Evolutionary conservation across 345 rosid species (phyloP), one percentile per base, ranked within the genome.

Genomic region (Moricandia arvensis): DNA sequence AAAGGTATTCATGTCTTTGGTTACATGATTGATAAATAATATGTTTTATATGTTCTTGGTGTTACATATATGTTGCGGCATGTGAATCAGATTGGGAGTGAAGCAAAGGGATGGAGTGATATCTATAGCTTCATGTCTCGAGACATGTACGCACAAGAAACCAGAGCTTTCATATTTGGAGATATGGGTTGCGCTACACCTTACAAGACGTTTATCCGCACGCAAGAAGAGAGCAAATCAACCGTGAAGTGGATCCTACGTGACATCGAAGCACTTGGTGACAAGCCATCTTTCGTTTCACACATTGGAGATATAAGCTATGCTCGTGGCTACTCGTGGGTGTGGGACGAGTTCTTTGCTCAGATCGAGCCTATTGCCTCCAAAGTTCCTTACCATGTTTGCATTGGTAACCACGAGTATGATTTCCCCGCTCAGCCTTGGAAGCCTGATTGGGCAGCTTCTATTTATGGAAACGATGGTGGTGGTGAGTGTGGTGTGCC

Each of bases 401-500:
- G 98, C 79, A 93, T 93, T 58, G 98, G 98, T 33, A 93, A 91
- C 63, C 98, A 91, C 57, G 97, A 93, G 79, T 93, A 93, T 61
- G 89, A 93, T 79, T 93, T 95, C 88, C 95, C 93, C 8, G 59
- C 80, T 8, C 98, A 93, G 83, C 97, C 97, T 7, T 93, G 98
- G 98, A 88, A 71, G 74, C 98, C 97, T 5, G 88, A 88, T 0
- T 93, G 98, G 97, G 77, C 71, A 45, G 53, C 53, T 13, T 17
- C 69, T 0, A 18, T 71, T 45, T 93, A 88, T 64, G 89, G 96
- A 7, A 91, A 81, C 2, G 97, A 93, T 66, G 96, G 97, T 47
- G 98, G 98, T 10, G 97, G 98, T 45, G 98, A 91, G 79, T 91
- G 96, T 69, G 97, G 97, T 51, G 96, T 93, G 66, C 98, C 96